Base-by-base conservation (phyloP, 2,329 filamentous ascomycete genomes). In the Sclerotinia minor region DNA sequence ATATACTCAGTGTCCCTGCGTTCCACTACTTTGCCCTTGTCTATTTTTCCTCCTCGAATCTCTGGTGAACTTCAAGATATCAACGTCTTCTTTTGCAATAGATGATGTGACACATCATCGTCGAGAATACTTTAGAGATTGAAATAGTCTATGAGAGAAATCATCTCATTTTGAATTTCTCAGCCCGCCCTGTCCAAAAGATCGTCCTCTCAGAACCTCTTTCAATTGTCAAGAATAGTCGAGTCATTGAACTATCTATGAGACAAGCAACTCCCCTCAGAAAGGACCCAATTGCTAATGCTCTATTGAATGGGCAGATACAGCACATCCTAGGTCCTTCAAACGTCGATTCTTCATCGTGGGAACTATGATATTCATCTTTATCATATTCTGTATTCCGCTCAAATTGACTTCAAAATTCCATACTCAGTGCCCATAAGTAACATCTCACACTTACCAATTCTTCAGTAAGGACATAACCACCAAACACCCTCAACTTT, bases 401-500 rank as follows among this genome's bases (percentile, higher is more conserved):
- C 29, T 9, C 24, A 26, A 9, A 2, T 29, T 15, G 13, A 6
- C 8, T 29, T 8, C 32, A 50, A 13, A 21, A 3, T 17, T 21
- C 2, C 13, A 35, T 11, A 19, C 17, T 1, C 8, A 32, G 19
- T 19, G 21, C 7, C 29, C 44, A 50, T 35, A 5, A 50, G 1
- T n/a, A 11, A 38, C 24, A 45, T 9, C n/a, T 29, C n/a, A 41
- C 47, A 49, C 41, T 17, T 1, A 38, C 35, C 32, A 32, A 55
- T 19, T 53, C 21, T 17, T 17, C 8, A 45, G 21, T n/a, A 8
- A 5, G 7, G 24, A 64, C 19, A 67, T 70, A 19, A 54, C 70
- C 11, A 24, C 70, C 6, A 53, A 69, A 26, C 64, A 68, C 3
- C 59, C 35, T 35, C 38, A 47, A 49, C 65, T 13, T 44, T 67